Percentiles rank a stretch among this genome's conserved stretches.
Conservation (phyloP, 306 rosid genomes). For the Acacia crassicarpa region DNA sequence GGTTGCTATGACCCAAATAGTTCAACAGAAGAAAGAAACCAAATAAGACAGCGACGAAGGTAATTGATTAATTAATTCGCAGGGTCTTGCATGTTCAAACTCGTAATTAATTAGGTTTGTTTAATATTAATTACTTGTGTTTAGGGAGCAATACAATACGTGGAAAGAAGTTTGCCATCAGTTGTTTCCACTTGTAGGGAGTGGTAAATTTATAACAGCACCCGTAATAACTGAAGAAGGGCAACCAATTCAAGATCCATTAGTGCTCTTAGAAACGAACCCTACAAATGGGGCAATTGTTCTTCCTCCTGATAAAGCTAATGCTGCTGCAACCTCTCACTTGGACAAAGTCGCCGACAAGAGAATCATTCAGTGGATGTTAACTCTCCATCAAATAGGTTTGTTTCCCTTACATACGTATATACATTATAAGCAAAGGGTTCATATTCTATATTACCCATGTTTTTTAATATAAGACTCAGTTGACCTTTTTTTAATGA, state of each 20-base stretch:
- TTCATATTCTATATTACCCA: background rate
- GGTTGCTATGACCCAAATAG: conserved; percentile 83
- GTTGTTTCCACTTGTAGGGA: conserved; percentile 87
- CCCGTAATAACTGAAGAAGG: conserved; percentile 84
- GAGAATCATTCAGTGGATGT: conserved; percentile 84
- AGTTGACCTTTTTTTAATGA: too few species aligned
- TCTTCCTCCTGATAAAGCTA: conserved; percentile 37
- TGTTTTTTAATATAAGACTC: too few species aligned
- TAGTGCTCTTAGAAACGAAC: conserved; percentile 71
- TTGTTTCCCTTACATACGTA: background rate
- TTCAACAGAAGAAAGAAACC: conserved; percentile 80
- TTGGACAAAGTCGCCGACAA: conserved; percentile 55
- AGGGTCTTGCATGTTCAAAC: too few species aligned
- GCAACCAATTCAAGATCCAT: conserved; percentile 71
- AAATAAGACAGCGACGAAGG: conserved; percentile 72
- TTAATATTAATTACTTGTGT: too few species aligned
- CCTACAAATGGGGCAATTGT: conserved; percentile 44
- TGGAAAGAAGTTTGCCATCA: conserved; percentile 85
- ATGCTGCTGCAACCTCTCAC: background rate
- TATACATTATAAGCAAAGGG: too few species aligned
- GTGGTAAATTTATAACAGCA: conserved; percentile 90
- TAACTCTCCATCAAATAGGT: conserved; percentile 97
- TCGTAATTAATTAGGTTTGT: too few species aligned
- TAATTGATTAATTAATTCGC: conserved; percentile 1
- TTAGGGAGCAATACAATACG: conserved; percentile 62